Evolutionary conservation across 129 eudicot genomes (phyloP).

Genomic region (Artemisia tridentata): DNA sequence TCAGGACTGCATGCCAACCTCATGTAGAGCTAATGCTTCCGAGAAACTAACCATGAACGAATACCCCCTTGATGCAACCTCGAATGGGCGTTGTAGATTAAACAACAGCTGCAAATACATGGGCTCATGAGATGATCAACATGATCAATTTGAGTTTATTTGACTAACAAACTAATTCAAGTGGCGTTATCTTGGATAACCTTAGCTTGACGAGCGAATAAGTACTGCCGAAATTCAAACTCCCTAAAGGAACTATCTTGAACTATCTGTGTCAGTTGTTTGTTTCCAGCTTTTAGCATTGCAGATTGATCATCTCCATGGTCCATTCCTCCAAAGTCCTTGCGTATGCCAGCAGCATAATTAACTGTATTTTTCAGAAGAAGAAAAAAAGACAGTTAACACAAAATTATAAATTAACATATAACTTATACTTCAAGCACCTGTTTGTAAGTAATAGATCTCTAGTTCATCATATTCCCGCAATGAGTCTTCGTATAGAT

Average conservation of each 20-base stretch:
- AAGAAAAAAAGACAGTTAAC: constrained; percentile 15
- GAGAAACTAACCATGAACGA: constrained; percentile 84
- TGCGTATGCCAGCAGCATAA: constrained; percentile 53
- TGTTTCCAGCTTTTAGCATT: constrained; percentile 63
- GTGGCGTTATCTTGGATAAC: constrained; percentile 27
- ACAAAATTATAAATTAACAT: constrained; percentile 3
- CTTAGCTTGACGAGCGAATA: constrained; percentile 97
- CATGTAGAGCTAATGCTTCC: constrained; percentile 65
- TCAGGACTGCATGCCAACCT: constrained; percentile 46
- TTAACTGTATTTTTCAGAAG: constrained; percentile 46
- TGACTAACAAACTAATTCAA: neutral
- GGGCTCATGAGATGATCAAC: neutral
- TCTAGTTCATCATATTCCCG: constrained; percentile 95
- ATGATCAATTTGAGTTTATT: neutral
- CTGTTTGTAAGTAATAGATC: constrained; percentile 89
- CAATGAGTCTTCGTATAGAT: constrained; percentile 89
- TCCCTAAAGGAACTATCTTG: constrained; percentile 91
- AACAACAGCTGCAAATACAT: constrained; percentile 64
- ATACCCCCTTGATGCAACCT: constrained; percentile 88
- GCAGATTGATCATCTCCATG: constrained; percentile 90
- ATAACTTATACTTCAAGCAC: constrained; percentile 34
- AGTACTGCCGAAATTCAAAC: constrained; percentile 91
- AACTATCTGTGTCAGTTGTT: constrained; percentile 74
- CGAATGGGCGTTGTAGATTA: constrained; percentile 75
- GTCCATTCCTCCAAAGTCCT: constrained; percentile 89